A percentile compares a stretch with the other conserved stretches of the same genome.
phyloP scores from a whole-genome alignment of 148 eudicot genomes.

The Dianthus caryophyllus region DNA sequence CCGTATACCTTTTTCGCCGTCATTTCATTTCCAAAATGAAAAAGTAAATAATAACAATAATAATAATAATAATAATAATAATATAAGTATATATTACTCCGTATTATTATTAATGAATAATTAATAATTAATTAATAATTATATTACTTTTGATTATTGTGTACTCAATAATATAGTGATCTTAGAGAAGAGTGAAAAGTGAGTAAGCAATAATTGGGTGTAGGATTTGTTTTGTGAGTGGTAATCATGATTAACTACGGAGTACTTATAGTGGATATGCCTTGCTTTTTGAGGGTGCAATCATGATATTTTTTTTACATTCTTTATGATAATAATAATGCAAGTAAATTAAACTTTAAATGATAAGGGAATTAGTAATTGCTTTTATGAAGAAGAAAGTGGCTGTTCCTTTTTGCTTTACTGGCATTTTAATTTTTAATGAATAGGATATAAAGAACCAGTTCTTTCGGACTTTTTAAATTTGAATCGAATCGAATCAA shows the following conservation, averaged over 20 bases:
- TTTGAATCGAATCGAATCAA: no score
- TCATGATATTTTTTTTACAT: slow-evolving; percentile 30
- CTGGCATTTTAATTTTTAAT: not conserved
- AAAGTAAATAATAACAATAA: no score
- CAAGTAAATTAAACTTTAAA: not conserved
- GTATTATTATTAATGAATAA: no score
- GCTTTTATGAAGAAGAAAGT: slow-evolving; percentile 19
- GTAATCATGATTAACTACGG: slow-evolving; percentile 18
- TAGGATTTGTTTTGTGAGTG: slow-evolving; percentile 18
- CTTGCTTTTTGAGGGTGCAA: slow-evolving; percentile 31
- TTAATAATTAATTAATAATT: no score
- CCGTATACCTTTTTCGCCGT: no score
- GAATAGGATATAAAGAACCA: not conserved
- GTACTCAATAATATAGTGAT: slow-evolving; percentile 1
- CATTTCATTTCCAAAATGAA: no score
- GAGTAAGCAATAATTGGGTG: slow-evolving; percentile 14
- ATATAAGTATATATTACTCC: no score
- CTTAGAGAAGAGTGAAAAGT: not conserved
- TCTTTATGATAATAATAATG: slow-evolving; percentile 10
- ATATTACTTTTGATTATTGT: not conserved
- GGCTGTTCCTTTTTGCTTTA: slow-evolving; percentile 8
- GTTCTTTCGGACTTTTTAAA: no score
- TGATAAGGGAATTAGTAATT: slow-evolving; percentile 9
- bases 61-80: no score
- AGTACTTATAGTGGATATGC: slow-evolving; percentile 22